phyloP scores from a whole-genome alignment of 2,329 filamentous ascomycete species.

The Sporothrix luriei region DNA sequence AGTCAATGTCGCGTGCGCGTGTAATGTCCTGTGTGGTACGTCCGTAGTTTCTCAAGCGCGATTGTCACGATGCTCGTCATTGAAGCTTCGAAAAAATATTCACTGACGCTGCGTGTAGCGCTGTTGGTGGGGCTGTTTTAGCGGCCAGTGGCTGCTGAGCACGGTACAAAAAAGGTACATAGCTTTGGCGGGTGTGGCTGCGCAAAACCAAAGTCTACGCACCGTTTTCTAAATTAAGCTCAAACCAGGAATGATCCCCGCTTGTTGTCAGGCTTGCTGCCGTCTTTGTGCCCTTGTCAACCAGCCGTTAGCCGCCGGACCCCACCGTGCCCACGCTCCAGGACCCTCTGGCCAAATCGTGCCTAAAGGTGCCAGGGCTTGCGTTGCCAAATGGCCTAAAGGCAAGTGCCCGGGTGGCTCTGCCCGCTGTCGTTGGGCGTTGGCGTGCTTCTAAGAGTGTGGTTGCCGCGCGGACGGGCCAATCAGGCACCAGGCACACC shows the following conservation, averaged over 20 bases:
- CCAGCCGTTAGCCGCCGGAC: slow-evolving; percentile 27
- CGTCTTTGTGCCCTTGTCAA: slow-evolving; percentile 13
- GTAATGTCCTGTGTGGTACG: not conserved
- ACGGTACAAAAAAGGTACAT: not conserved
- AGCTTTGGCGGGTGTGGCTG: rapidly evolving
- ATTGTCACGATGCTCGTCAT: not conserved
- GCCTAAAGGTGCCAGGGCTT: not conserved
- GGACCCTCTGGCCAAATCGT: not conserved
- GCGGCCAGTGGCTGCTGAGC: not conserved
- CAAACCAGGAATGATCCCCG: slow-evolving; percentile 22
- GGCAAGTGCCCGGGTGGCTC: slow-evolving; percentile 24
- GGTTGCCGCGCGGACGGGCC: slow-evolving; percentile 3
- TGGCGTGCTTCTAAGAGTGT: not conserved
- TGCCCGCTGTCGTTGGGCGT: slow-evolving; percentile 28
- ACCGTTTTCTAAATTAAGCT: slow-evolving; percentile 27
- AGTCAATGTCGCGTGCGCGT: not conserved
- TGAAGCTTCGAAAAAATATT: slow-evolving; percentile 26
- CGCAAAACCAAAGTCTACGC: not conserved
- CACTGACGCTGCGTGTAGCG: not conserved
- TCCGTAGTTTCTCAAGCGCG: not conserved
- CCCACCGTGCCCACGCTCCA: slow-evolving; percentile 23
- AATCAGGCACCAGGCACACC: slow-evolving; percentile 12
- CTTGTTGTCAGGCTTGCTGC: slow-evolving; percentile 16
- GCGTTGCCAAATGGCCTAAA: not conserved
- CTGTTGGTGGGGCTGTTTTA: slow-evolving; percentile 12